These are phyloP conservation scores for Cryphonectria japonica DNA, from an alignment of 2,329 filamentous ascomycete genomes.

Conservation along the genomic window DNA sequence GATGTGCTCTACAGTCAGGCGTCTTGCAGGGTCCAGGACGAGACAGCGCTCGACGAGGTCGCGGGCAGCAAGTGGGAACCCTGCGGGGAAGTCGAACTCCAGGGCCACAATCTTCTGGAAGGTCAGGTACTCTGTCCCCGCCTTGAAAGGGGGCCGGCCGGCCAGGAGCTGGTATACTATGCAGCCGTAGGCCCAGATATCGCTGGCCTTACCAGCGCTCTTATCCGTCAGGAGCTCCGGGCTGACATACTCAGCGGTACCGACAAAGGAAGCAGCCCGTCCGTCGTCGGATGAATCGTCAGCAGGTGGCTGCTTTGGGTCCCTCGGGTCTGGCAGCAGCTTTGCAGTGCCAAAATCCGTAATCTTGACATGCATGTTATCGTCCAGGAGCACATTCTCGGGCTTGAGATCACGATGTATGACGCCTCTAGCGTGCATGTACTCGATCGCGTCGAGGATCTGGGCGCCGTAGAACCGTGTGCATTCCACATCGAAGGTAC, in stretches of 20 bases:
- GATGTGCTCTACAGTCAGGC: constrained; percentile 92
- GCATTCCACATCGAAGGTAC: constrained; percentile 94
- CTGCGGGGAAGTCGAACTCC: constrained; percentile 89
- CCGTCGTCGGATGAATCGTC: constrained; percentile 56
- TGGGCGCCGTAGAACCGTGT: constrained; percentile 93
- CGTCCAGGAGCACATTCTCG: constrained; percentile 93
- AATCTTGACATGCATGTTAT: constrained; percentile 97
- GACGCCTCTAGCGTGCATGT: constrained; percentile 95
- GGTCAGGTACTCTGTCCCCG: constrained; percentile 90
- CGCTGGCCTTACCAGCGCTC: constrained; percentile 95
- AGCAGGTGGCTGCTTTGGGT: constrained; percentile 45
- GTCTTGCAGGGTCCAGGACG: constrained; percentile 82
- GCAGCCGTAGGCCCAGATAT: constrained; percentile 97
- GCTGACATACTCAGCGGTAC: constrained; percentile 97
- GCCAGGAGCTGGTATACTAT: constrained; percentile 95
- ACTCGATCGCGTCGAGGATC: constrained; percentile 93
- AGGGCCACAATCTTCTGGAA: constrained; percentile 97
- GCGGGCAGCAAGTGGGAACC: constrained; percentile 82
- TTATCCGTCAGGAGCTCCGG: constrained; percentile 96
- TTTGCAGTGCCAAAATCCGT: constrained; percentile 99
- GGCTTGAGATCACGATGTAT: constrained; percentile 97
- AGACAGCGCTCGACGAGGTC: constrained; percentile 90
- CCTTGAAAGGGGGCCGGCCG: constrained; percentile 98
- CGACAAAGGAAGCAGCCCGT: constrained; percentile 91
- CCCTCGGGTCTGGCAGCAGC: constrained; percentile 68